phyloP scores from a whole-genome alignment of 805 yeast species.

The Ogataea siamensis region DNA sequence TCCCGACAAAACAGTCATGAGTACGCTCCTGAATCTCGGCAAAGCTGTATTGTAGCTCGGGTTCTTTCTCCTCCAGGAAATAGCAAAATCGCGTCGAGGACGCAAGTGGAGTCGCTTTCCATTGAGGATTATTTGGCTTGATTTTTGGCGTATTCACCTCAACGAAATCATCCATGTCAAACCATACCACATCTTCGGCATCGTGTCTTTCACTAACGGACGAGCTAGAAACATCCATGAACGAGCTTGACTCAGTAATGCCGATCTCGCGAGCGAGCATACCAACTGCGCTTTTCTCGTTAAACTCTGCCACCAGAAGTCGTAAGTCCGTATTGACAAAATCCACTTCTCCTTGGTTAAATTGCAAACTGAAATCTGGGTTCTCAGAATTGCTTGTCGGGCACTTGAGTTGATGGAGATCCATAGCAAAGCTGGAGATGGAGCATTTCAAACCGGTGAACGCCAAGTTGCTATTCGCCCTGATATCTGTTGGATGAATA shows the following conservation, averaged over 20 bases:
- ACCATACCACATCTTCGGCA: constrained; percentile 46
- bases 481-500: constrained; percentile 41
- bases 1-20: constrained; percentile 63
- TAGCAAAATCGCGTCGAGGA: constrained; percentile 60
- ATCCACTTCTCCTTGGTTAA: constrained; percentile 70
- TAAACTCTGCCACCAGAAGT: constrained; percentile 60
- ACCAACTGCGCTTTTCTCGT: constrained; percentile 50
- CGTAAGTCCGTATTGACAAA: constrained; percentile 68
- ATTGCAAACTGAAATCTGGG: constrained; percentile 53
- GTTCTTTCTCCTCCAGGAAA: constrained; percentile 48
- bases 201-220: constrained; percentile 19
- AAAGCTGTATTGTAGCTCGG: constrained; percentile 52
- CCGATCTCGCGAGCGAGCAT: constrained; percentile 37
- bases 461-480: constrained; percentile 44
- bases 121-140: constrained; percentile 40
- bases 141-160: constrained; percentile 58
- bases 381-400: constrained; percentile 30
- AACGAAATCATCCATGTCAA: constrained; percentile 69
- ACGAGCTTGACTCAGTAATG: constrained; percentile 18
- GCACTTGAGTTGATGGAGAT: constrained; percentile 58
- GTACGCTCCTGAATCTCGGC: constrained; percentile 52
- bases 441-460: constrained; percentile 72
- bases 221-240: constrained; percentile 21
- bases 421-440: constrained; percentile 54
- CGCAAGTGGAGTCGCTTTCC: constrained; percentile 48